Conservation (phyloP, 2,329 filamentous ascomycete genomes). For the Chalaropsis ovoidea region DNA sequence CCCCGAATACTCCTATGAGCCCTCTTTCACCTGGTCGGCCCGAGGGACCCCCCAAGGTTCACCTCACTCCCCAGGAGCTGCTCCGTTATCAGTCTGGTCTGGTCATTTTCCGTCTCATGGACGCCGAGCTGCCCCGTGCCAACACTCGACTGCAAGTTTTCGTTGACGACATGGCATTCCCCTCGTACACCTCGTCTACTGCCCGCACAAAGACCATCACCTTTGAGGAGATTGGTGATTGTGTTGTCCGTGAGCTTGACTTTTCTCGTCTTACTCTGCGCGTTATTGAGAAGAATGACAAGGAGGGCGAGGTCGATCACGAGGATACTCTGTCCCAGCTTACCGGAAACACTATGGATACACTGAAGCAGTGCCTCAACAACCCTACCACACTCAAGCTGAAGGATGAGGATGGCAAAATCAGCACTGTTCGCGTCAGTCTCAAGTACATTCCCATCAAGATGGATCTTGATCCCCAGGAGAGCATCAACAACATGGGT, state of each 20-base stretch:
- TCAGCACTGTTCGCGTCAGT: slow-evolving; percentile 77
- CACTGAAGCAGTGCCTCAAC: slow-evolving; percentile 81
- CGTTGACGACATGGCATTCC: slow-evolving; percentile 91
- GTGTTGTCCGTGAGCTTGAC: slow-evolving; percentile 92
- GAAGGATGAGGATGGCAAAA: slow-evolving; percentile 63
- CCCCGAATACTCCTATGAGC: slow-evolving; percentile 34
- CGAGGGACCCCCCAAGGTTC: slow-evolving; percentile 59
- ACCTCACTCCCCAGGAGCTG: slow-evolving; percentile 68
- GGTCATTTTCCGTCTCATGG: slow-evolving; percentile 86
- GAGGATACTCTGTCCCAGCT: slow-evolving; percentile 73
- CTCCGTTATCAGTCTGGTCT: slow-evolving; percentile 81
- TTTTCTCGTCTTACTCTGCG: slow-evolving; percentile 87
- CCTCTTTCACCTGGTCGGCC: slow-evolving; percentile 32
- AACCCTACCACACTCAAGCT: slow-evolving; percentile 76
- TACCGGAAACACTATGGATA: slow-evolving; percentile 74
- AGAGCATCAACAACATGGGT: slow-evolving; percentile 99
- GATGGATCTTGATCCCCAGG: slow-evolving; percentile 87
- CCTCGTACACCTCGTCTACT: slow-evolving; percentile 72
- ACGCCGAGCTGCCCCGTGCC: slow-evolving; percentile 68
- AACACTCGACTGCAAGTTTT: slow-evolving; percentile 75
- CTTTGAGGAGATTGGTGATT: slow-evolving; percentile 90
- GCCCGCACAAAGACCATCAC: slow-evolving; percentile 58
- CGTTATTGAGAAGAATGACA: slow-evolving; percentile 68
- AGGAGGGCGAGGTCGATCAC: slow-evolving; percentile 57
- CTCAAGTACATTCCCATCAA: slow-evolving; percentile 89